Evolutionary conservation across 2,329 filamentous ascomycete genomes (phyloP).

Genomic region (Tolypocladium endophyticum): DNA sequence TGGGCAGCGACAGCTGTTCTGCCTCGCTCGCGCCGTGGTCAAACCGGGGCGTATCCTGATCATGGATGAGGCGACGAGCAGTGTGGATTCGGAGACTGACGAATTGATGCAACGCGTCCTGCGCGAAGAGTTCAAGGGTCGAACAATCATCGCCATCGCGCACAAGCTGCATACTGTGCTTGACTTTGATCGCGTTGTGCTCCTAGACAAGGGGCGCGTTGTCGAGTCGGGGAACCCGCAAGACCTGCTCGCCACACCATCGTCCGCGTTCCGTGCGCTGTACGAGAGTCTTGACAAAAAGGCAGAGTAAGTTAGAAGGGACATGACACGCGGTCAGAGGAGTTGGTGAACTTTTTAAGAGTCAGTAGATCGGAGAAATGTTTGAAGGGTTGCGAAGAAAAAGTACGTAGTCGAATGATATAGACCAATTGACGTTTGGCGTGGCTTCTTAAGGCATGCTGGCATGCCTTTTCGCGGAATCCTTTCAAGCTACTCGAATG

Average conservation of each 20-base stretch:
- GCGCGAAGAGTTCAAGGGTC: slow-evolving; percentile 19
- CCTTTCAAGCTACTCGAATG: not conserved
- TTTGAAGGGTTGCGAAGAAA: not conserved
- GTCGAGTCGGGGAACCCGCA: slow-evolving; percentile 30
- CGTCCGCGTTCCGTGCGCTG: slow-evolving; percentile 6
- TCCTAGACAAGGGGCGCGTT: slow-evolving; percentile 55
- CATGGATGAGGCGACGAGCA: slow-evolving; percentile 26
- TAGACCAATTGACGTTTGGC: not conserved
- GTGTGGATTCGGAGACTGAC: slow-evolving; percentile 23
- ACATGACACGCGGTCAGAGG: not conserved
- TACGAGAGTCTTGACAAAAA: slow-evolving; percentile 4
- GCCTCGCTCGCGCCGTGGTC: slow-evolving; percentile 24
- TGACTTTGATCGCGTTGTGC: slow-evolving; percentile 47
- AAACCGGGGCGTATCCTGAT: slow-evolving; percentile 22
- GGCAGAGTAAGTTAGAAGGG: not conserved
- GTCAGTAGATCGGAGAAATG: not conserved
- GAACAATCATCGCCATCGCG: slow-evolving; percentile 40
- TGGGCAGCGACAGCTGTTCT: slow-evolving; percentile 35
- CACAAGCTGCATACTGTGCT: slow-evolving; percentile 35
- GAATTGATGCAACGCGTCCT: slow-evolving; percentile 22
- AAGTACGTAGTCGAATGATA: not conserved
- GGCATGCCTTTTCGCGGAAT: not conserved
- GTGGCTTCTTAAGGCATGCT: not conserved
- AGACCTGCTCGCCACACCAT: slow-evolving; percentile 2
- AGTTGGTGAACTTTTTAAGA: accelerated